phyloP scores from a whole-genome alignment of 257 asterid genomes.

The Galeopsis tetrahit region DNA sequence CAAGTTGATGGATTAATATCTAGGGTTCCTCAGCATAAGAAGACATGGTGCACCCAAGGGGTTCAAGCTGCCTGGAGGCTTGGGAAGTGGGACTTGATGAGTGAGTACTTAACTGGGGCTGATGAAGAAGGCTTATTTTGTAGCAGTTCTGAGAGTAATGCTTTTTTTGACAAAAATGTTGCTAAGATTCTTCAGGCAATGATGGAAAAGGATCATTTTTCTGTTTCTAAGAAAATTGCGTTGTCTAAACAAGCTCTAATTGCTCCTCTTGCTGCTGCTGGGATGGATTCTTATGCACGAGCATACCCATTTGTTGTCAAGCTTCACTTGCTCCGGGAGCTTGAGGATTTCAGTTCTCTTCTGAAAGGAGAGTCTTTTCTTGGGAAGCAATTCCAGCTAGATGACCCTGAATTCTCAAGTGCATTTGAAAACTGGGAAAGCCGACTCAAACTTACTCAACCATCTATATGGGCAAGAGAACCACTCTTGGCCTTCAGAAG shows the following conservation, averaged over 20 bases:
- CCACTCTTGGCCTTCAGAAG: constrained; percentile 94
- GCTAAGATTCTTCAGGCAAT: constrained; percentile 94
- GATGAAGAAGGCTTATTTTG: constrained; percentile 82
- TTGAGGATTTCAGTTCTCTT: constrained; percentile 84
- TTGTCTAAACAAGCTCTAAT: constrained; percentile 88
- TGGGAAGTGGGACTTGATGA: constrained; percentile 99
- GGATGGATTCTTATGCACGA: constrained; percentile 98
- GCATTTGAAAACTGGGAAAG: constrained; percentile 83
- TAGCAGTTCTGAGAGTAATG: constrained; percentile 97
- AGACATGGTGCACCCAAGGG: constrained; percentile 99
- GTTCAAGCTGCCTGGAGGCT: constrained; percentile 99
- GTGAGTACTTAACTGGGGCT: constrained; percentile 83
- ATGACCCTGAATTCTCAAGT: constrained; percentile 69
- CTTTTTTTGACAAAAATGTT: constrained; percentile 90
- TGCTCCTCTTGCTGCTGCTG: constrained; percentile 99
- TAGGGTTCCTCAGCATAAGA: constrained; percentile 73
- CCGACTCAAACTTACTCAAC: constrained; percentile 89
- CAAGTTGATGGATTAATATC: constrained; percentile 92
- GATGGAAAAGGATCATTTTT: constrained; percentile 79
- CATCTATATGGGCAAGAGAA: constrained; percentile 98
- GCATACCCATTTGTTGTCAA: constrained; percentile 95
- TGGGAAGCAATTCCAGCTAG: constrained; percentile 53
- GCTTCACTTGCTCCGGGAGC: constrained; percentile 96
- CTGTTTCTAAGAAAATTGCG: constrained; percentile 77
- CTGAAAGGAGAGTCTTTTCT: constrained; percentile 86